Conservation (phyloP, 2,329 filamentous ascomycete species). For the Fusarium fujikuroi region DNA sequence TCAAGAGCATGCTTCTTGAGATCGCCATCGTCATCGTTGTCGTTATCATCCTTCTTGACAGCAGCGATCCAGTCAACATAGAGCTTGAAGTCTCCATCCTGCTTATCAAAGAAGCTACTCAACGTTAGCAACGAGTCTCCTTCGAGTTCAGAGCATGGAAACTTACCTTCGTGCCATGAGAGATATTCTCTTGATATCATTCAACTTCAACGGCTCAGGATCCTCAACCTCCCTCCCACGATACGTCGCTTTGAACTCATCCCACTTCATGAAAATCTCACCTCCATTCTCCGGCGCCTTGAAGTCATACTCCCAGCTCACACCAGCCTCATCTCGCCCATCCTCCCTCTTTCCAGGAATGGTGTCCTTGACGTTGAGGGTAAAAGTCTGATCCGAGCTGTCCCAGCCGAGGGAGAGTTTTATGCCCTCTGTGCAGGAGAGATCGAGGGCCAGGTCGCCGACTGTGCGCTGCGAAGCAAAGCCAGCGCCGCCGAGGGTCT, state of each 20-base stretch:
- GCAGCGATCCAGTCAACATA: slow-evolving; percentile 47
- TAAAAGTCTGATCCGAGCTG: slow-evolving; percentile 74
- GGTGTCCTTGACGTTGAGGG: slow-evolving; percentile 78
- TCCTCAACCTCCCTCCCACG: slow-evolving; percentile 73
- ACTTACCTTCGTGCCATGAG: slow-evolving; percentile 84
- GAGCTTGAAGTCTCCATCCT: slow-evolving; percentile 72
- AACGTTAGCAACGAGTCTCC: slow-evolving; percentile 34
- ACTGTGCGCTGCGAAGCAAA: slow-evolving; percentile 82
- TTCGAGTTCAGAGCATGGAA: background rate
- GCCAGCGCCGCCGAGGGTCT: slow-evolving; percentile 80
- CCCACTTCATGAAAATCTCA: slow-evolving; percentile 70
- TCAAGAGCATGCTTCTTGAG: slow-evolving; percentile 29
- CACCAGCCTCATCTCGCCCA: slow-evolving; percentile 75
- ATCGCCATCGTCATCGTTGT: slow-evolving; percentile 39
- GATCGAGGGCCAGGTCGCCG: slow-evolving; percentile 69
- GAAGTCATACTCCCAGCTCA: slow-evolving; percentile 82
- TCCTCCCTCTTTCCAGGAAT: slow-evolving; percentile 66
- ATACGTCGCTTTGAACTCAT: slow-evolving; percentile 76
- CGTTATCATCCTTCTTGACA: slow-evolving; percentile 37
- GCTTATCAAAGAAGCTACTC: slow-evolving; percentile 77
- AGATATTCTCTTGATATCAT: slow-evolving; percentile 72
- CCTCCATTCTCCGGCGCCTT: slow-evolving; percentile 44
- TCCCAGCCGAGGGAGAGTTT: slow-evolving; percentile 61
- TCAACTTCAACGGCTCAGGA: slow-evolving; percentile 67
- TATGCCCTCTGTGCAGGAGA: slow-evolving; percentile 71